Conservation (phyloP, 352 stramenopile species). For the Phytophthora multivora region DNA sequence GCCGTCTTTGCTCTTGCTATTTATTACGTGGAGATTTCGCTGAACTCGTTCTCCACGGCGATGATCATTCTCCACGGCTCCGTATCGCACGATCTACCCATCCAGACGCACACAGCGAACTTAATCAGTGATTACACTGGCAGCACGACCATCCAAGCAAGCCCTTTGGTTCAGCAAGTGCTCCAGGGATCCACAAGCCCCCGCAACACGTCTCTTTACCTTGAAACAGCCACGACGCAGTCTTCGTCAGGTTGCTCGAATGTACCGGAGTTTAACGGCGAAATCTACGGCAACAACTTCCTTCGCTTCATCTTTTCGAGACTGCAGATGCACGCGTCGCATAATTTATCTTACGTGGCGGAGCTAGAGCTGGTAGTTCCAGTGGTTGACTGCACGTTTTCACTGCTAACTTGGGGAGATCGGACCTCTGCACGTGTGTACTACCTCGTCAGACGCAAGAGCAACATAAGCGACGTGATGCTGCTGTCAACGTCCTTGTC, state of each 20-base stretch:
- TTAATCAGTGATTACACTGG: slow-evolving; percentile 35
- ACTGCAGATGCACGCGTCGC: slow-evolving; percentile 7
- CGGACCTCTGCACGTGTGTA: slow-evolving; percentile 11
- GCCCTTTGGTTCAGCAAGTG: slow-evolving; percentile 25
- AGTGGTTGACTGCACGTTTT: slow-evolving; percentile 37
- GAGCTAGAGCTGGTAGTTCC: slow-evolving; percentile 37
- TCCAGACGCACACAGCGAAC: not conserved
- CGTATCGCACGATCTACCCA: slow-evolving; percentile 3
- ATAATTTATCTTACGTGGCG: slow-evolving; percentile 28
- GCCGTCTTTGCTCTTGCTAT: slow-evolving; percentile 14
- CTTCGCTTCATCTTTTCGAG: slow-evolving; percentile 19
- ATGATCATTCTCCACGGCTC: slow-evolving; percentile 10
- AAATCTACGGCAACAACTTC: slow-evolving; percentile 29
- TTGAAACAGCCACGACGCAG: slow-evolving; percentile 8
- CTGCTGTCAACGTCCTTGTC: slow-evolving; percentile 26
- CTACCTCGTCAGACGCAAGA: slow-evolving; percentile 23
- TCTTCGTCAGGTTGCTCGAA: slow-evolving; percentile 16
- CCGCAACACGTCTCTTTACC: slow-evolving; percentile 32
- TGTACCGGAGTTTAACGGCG: not conserved
- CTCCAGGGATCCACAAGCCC: slow-evolving; percentile 13
- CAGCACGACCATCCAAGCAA: slow-evolving; percentile 23
- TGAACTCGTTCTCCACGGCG: slow-evolving; percentile 10
- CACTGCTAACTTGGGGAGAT: slow-evolving; percentile 4
- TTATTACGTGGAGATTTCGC: slow-evolving; percentile 22
- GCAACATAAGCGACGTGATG: slow-evolving; percentile 11